A percentile compares a stretch with the other conserved stretches of the same genome.
These are phyloP conservation scores for Escallonia rubra DNA, from an alignment of 129 eudicot species.

Conservation along the genomic window DNA sequence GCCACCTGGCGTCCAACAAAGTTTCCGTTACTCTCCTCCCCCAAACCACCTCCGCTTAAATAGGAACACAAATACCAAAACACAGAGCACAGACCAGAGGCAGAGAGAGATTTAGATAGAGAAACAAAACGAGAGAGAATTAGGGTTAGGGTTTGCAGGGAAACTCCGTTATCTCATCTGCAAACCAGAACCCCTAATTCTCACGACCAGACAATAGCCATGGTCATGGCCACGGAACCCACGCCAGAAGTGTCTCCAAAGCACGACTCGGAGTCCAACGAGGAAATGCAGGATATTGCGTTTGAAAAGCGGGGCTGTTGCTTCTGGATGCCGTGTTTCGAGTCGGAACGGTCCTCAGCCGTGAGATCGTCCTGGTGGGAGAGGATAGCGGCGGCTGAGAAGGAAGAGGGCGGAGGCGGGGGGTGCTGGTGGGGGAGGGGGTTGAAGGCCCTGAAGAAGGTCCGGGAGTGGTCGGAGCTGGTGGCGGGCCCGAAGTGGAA, in stretches of 20 bases:
- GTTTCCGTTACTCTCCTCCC: constrained; percentile 1
- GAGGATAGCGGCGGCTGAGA: constrained; percentile 9
- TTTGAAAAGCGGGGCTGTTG: constrained; percentile 27
- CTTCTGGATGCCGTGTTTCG: constrained; percentile 35
- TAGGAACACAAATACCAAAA: not conserved
- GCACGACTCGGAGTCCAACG: constrained; percentile 13
- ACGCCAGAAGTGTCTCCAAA: not conserved
- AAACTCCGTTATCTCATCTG: not conserved
- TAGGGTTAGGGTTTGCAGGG: constrained; percentile 15
- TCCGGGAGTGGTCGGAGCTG: constrained; percentile 64
- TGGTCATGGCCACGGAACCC: constrained; percentile 7
- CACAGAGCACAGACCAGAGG: too few relatives aligned
- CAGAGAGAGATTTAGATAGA: not conserved
- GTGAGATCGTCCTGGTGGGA: constrained; percentile 18
- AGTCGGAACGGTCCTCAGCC: constrained; percentile 14
- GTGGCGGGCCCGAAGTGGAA: constrained; percentile 57
- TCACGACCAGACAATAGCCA: not conserved
- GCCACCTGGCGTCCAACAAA: not conserved
- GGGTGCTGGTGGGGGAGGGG: constrained; percentile 34
- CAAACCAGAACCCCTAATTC: not conserved
- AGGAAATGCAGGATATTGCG: constrained; percentile 26
- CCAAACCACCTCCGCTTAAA: not conserved
- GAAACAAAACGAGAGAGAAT: not conserved
- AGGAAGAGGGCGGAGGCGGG: not conserved
- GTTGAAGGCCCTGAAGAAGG: constrained; percentile 23